Evolutionary conservation across 2,329 filamentous ascomycete genomes (phyloP).

Genomic region (Hypoxylon sp.): DNA sequence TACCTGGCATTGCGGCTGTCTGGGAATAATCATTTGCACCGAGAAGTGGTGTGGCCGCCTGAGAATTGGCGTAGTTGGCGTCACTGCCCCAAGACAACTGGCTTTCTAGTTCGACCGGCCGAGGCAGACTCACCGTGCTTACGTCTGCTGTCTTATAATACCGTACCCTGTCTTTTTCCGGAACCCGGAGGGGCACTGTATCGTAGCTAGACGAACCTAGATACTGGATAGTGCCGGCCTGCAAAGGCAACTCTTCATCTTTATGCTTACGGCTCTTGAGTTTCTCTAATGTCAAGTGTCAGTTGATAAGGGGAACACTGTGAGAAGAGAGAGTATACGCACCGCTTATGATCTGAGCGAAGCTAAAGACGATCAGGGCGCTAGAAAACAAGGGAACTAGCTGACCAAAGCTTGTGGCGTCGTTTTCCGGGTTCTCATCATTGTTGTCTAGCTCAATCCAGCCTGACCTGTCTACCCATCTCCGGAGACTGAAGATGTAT

Average conservation of each 20-base stretch:
- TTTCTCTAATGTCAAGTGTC: conserved; percentile 40
- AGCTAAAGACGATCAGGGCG: conserved; percentile 53
- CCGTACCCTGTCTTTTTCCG: conserved; percentile 25
- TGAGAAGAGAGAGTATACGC: conserved; percentile 20
- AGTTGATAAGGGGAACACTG: not conserved
- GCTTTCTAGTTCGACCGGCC: conserved; percentile 25
- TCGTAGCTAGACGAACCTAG: conserved; percentile 42
- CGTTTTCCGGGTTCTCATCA: conserved; percentile 53
- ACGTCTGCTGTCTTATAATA: conserved; percentile 21
- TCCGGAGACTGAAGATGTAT: conserved; percentile 52
- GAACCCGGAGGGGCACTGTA: conserved; percentile 27
- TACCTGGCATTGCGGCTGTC: not conserved
- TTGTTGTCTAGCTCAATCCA: conserved; percentile 45
- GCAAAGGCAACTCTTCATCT: conserved; percentile 32
- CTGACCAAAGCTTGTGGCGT: conserved; percentile 56
- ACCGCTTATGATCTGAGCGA: conserved; percentile 53
- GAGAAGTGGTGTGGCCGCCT: conserved; percentile 24
- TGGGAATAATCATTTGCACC: conserved; percentile 8
- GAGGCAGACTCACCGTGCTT: conserved; percentile 17
- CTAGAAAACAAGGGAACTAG: conserved; percentile 56
- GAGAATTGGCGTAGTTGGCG: conserved; percentile 4
- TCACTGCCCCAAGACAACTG: conserved; percentile 33
- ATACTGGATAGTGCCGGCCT: conserved; percentile 37
- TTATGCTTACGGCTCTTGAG: conserved; percentile 37
- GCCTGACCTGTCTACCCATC: conserved; percentile 49